These are phyloP conservation scores for Elasticomyces elasticus DNA, from an alignment of 495 filamentous ascomycete genomes.

Conservation along the genomic window DNA sequence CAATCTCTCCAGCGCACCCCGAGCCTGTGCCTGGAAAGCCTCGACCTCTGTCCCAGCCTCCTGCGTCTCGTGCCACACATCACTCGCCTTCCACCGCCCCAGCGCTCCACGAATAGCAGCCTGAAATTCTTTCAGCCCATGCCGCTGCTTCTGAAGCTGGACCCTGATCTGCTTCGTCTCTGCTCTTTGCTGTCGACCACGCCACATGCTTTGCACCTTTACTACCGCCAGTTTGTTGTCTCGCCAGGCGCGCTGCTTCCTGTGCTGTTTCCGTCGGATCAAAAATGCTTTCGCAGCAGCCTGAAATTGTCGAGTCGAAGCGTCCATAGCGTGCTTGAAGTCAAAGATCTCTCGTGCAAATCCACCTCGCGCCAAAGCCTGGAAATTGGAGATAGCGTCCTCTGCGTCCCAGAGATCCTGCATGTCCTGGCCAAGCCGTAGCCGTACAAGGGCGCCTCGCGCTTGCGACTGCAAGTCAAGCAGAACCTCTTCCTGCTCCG, in stretches of 20 bases:
- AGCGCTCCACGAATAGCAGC: conserved; percentile 34
- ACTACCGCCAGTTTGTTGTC: conserved; percentile 62
- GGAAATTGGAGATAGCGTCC: conserved; percentile 64
- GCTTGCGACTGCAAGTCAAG: conserved; percentile 78
- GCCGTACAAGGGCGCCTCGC: conserved; percentile 66
- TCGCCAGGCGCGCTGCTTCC: conserved; percentile 57
- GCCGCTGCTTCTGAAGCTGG: conserved; percentile 47
- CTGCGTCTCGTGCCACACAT: conserved; percentile 29
- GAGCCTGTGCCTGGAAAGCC: conserved; percentile 57
- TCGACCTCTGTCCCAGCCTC: conserved; percentile 43
- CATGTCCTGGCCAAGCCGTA: conserved; percentile 75
- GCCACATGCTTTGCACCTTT: conserved; percentile 71
- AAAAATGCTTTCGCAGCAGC: conserved; percentile 72
- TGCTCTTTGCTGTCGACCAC: conserved; percentile 64
- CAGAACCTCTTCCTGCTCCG: conserved; percentile 60
- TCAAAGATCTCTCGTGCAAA: conserved; percentile 66
- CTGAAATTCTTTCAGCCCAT: conserved; percentile 50
- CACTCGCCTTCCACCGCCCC: conserved; percentile 28
- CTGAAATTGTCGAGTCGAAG: conserved; percentile 67
- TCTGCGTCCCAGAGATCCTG: conserved; percentile 86
- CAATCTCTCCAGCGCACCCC: conserved; percentile 49
- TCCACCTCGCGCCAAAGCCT: conserved; percentile 71
- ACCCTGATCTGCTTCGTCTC: conserved; percentile 55
- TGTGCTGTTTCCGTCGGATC: conserved; percentile 51
- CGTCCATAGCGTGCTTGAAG: conserved; percentile 58